Evolutionary conservation across 169 alveolate genomes (phyloP).

Genomic region (Eimeria tenella): DNA sequence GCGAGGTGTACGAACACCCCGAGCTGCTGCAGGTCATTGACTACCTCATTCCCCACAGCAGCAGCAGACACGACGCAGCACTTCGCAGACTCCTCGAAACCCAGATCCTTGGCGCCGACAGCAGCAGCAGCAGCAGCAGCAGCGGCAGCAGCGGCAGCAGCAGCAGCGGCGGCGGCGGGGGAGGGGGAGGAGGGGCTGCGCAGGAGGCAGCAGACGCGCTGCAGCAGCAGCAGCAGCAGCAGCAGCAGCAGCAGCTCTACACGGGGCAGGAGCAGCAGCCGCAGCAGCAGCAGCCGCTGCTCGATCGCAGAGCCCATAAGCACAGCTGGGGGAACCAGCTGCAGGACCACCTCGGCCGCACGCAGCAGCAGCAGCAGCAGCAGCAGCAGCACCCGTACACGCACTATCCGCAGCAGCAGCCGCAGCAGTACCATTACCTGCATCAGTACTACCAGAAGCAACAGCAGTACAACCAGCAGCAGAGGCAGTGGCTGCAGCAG

Average conservation of each 20-base stretch:
- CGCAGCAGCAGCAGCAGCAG: background rate
- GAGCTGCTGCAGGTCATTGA: constrained; percentile 78
- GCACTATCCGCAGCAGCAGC: no score
- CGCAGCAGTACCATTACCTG: background rate
- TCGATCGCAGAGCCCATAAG: background rate
- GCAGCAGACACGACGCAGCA: constrained; percentile 69
- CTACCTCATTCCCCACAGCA: constrained; percentile 71
- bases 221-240: no score
- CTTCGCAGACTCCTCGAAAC: constrained; percentile 49
- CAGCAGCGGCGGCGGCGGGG: background rate
- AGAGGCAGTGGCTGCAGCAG: no score
- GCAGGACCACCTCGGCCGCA: background rate
- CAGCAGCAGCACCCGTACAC: no score
- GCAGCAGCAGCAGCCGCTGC: background rate
- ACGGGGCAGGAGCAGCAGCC: no score
- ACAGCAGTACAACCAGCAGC: no score
- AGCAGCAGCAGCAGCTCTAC: no score
- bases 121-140: background rate
- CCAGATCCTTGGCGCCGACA: constrained; percentile 29
- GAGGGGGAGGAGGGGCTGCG: background rate
- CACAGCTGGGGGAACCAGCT: background rate
- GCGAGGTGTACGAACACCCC: constrained; percentile 77
- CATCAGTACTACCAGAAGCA: background rate
- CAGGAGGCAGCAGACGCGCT: no score
- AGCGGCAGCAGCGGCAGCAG: background rate